phyloP scores from a whole-genome alignment of 768 basidiomycete species.

The Russula compacta region DNA sequence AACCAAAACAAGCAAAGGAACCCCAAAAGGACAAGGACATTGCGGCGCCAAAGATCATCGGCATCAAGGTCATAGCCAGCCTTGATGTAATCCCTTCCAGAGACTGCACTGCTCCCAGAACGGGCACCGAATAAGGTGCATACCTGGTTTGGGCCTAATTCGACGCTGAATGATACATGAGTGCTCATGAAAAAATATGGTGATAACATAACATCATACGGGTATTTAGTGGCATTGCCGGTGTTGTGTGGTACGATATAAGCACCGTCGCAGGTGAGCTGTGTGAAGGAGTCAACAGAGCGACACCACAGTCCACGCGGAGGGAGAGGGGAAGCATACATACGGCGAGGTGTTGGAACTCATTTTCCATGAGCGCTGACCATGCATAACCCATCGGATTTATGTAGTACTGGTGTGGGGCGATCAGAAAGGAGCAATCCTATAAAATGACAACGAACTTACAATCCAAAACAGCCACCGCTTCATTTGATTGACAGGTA shows the following conservation, averaged over 20 bases:
- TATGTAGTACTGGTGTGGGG: conserved; percentile 59
- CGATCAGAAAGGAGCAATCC: conserved; percentile 17
- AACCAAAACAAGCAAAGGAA: conserved; percentile 65
- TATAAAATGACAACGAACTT: conserved; percentile 23
- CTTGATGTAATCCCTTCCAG: conserved; percentile 81
- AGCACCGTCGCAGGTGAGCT: conserved; percentile 57
- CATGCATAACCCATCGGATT: conserved; percentile 55
- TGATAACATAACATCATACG: conserved; percentile 33
- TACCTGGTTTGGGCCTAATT: conserved; percentile 63
- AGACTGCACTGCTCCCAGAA: conserved; percentile 43
- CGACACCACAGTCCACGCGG: conserved; percentile 27
- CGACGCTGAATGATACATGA: conserved; percentile 37
- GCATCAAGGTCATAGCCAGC: conserved; percentile 44
- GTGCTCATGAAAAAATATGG: not conserved
- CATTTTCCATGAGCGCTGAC: conserved; percentile 76
- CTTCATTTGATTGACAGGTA: conserved; percentile 63
- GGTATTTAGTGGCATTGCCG: conserved; percentile 47
- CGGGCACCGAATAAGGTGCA: conserved; percentile 66
- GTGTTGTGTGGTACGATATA: conserved; percentile 59
- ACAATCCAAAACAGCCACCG: conserved; percentile 86
- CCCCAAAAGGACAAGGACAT: conserved; percentile 63
- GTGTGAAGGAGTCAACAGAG: not conserved
- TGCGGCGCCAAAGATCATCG: conserved; percentile 56
- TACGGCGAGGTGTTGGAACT: conserved; percentile 54
- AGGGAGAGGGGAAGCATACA: conserved; percentile 21